Evolutionary conservation across 1,139 yeast genomes (phyloP).

Genomic region (Yamadazyma jaroonii): DNA sequence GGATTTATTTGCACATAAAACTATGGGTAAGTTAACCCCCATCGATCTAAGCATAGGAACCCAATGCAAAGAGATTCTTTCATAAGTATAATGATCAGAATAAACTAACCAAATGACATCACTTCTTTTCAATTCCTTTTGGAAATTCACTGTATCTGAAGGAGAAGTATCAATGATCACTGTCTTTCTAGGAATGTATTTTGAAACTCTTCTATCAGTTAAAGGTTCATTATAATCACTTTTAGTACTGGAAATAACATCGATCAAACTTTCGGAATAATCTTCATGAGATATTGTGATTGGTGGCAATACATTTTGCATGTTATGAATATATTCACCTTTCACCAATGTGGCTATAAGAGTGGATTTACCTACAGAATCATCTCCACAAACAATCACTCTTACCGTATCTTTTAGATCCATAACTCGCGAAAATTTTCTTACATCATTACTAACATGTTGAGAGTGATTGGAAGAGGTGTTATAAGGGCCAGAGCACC

Average conservation of each 20-base stretch:
- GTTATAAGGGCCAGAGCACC: too few species aligned
- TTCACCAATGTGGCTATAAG: constrained; percentile 77
- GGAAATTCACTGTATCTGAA: constrained; percentile 58
- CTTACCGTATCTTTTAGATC: constrained; percentile 41
- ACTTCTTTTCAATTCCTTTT: constrained; percentile 75
- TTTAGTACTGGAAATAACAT: constrained; percentile 16
- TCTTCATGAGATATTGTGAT: constrained; percentile 59
- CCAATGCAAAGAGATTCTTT: constrained; percentile 89
- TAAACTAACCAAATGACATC: constrained; percentile 93
- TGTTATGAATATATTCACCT: constrained; percentile 71
- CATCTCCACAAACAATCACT: constrained; percentile 95
- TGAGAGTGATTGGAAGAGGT: too few species aligned
- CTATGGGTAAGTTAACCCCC: constrained; percentile 93
- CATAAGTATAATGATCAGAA: constrained; percentile 91
- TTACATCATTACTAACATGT: too few species aligned
- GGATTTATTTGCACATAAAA: constrained; percentile 81
- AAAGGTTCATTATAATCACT: constrained; percentile 6
- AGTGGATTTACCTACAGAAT: constrained; percentile 81
- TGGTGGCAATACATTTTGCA: constrained; percentile 78
- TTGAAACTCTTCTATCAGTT: constrained; percentile 22
- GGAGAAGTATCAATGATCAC: constrained; percentile 78
- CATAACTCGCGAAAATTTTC: constrained; percentile 1
- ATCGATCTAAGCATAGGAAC: constrained; percentile 86
- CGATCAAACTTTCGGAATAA: constrained; percentile 29
- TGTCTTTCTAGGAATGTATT: constrained; percentile 63